phyloP scores from a whole-genome alignment of 164 flowering plant genomes.

The Tinospora cordifolia region DNA sequence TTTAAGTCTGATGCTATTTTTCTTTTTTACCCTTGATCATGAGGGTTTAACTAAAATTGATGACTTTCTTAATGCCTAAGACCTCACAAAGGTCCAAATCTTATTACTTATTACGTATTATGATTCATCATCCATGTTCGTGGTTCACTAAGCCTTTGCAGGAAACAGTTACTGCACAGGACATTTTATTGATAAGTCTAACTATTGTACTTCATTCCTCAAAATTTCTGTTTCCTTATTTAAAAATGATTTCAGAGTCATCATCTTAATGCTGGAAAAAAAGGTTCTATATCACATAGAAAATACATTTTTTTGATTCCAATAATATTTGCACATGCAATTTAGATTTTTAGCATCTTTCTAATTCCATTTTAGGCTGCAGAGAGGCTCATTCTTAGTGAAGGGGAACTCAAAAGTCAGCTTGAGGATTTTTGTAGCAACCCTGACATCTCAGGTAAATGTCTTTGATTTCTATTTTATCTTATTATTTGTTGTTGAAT shows the following conservation, averaged over 20 bases:
- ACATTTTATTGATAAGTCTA: not conserved
- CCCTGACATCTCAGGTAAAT: constrained; percentile 65
- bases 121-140: not conserved
- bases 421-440: constrained; percentile 63
- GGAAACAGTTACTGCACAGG: not conserved
- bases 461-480: not conserved
- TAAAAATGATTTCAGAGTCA: not conserved
- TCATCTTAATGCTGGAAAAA: not conserved
- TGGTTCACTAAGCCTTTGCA: not conserved
- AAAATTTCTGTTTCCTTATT: not conserved
- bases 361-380: constrained; percentile 61
- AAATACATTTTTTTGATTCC: not conserved
- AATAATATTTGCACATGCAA: not conserved
- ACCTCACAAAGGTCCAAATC: too few species aligned
- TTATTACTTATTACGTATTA: not conserved
- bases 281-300: not conserved
- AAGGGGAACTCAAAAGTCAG: constrained; percentile 64
- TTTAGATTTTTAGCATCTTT: not conserved
- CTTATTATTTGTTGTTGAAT: not conserved
- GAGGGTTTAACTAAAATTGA: not conserved
- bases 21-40: not conserved
- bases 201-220: not conserved
- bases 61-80: not conserved
- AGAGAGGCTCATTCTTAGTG: constrained; percentile 64
- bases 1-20: too few species aligned